Percentiles rank a stretch among this genome's conserved stretches.
These are phyloP conservation scores for Neofusicoccum cordaticola DNA, from an alignment of 2,329 filamentous ascomycete species.

Conservation along the genomic window DNA sequence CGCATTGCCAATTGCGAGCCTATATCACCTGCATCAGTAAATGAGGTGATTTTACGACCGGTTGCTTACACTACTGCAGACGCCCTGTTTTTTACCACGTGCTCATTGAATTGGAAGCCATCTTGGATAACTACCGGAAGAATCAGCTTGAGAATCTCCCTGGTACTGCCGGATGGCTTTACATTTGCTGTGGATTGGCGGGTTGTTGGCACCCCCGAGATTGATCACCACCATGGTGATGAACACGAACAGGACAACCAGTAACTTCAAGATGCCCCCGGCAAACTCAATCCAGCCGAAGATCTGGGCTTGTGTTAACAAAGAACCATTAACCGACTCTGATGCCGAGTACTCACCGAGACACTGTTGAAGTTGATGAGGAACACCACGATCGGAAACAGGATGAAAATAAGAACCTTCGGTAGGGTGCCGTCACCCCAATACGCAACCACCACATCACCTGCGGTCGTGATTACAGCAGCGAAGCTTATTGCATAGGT, in stretches of 20 bases:
- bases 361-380: background rate
- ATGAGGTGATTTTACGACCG: background rate
- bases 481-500: slow-evolving; percentile 30
- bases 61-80: slow-evolving; percentile 28
- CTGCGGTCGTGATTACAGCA: slow-evolving; percentile 27
- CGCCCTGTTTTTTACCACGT: slow-evolving; percentile 24
- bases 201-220: background rate
- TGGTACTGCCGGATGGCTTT: background rate
- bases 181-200: background rate
- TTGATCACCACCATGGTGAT: slow-evolving; percentile 5
- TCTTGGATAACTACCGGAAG: slow-evolving; percentile 13
- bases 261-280: background rate
- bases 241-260: slow-evolving; percentile 1
- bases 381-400: slow-evolving; percentile 1
- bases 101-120: slow-evolving; percentile 22
- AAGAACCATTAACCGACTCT: background rate
- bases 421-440: slow-evolving; percentile 21
- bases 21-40: background rate
- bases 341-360: background rate
- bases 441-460: slow-evolving; percentile 24
- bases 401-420: background rate
- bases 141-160: background rate
- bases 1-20: slow-evolving; percentile 30
- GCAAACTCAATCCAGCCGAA: slow-evolving; percentile 11
- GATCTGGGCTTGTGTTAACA: background rate